Base-by-base conservation (phyloP, 2,329 filamentous ascomycete species). In the Cercospora zeae-maydis region DNA sequence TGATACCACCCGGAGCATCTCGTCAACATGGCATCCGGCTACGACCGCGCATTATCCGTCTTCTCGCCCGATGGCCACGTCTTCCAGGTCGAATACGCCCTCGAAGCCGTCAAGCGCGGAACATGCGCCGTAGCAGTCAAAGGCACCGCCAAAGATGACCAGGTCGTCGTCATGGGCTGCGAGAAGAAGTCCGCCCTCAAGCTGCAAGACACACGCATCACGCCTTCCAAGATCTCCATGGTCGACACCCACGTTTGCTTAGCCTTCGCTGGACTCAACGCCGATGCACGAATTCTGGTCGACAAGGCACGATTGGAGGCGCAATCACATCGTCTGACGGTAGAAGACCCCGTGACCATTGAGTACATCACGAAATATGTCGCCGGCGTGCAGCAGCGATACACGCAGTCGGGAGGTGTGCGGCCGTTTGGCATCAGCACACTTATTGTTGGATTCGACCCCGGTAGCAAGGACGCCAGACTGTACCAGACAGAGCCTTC, bases 311-410 rank as follows among this genome's bases (percentile, higher is more conserved):
- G 96, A 72, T 82, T 98, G 79, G 95, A 99, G 82, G 93, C 95
- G 54, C 95, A 99, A 81, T 96, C 92, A 71, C 95, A 99, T 82
- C 90, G 95, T 68, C 83, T 99, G 72, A 98, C 95, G 4, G 92
- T 99, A 63, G 95, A 99, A 78, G 96, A 99, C 77, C 93, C 95
- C 61, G 92, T 96, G 69, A 93, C 91, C 66, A 96, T 99, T 78
- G 95, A 99, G 81, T 99, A 99, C 84, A 97, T 99, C 76, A 98
- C 95, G 74, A 98, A 99, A 83, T 96, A 98, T 75, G 90, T 99
- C 67, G 95, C 95, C 59, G 91, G 93, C 62, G 95, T 99, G 71
- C 95, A 99, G 84, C 95, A 99, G 83, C 88, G 92, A 79, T 99
- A 99, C 84, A 99, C 95, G 53, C 95, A 99, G 83, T 96, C 92